These are phyloP conservation scores for Fusarium setosum DNA, from an alignment of 2,329 filamentous ascomycete genomes.

Conservation along the genomic window DNA sequence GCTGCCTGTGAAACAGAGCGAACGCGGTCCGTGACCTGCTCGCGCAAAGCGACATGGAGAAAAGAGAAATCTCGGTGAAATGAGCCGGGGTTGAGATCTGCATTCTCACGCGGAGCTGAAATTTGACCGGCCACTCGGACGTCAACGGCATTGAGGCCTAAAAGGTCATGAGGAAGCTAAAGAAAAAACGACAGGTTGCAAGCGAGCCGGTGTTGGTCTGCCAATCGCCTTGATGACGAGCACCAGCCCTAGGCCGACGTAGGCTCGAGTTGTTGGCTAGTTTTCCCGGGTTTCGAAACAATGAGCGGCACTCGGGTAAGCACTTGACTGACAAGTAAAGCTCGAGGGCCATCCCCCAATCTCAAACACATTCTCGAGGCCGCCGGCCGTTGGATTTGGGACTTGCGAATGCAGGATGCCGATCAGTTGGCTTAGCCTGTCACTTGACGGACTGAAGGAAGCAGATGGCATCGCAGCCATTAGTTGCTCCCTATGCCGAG, in stretches of 20 bases:
- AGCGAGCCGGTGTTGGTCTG: constrained; percentile 3
- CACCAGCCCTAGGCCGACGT: constrained; percentile 12
- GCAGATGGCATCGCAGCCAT: constrained; percentile 8
- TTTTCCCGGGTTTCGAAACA: constrained; percentile 1
- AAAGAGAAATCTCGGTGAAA: constrained; percentile 17
- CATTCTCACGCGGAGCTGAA: constrained; percentile 12
- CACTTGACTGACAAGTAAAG: constrained; percentile 6
- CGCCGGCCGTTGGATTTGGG: background rate
- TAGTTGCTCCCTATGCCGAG: constrained; percentile 12
- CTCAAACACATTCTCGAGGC: constrained; percentile 12
- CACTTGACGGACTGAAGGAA: constrained; percentile 8
- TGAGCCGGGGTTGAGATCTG: constrained; percentile 28
- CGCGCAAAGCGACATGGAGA: background rate
- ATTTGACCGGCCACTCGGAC: constrained; percentile 14
- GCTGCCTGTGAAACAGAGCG: background rate
- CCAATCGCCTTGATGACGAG: constrained; percentile 13
- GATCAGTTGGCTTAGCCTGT: constrained; percentile 21
- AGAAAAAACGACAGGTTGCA: constrained; percentile 15
- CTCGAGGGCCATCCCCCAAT: constrained; percentile 3
- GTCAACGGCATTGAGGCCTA: constrained; percentile 3
- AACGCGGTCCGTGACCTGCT: background rate
- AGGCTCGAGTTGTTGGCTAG: constrained; percentile 19
- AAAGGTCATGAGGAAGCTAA: constrained; percentile 29
- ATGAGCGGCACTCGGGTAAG: constrained; percentile 2
- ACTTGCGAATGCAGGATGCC: constrained; percentile 11